Evolutionary conservation across 495 filamentous ascomycete species (phyloP).

Genomic region (Bacidia gigantensis): DNA sequence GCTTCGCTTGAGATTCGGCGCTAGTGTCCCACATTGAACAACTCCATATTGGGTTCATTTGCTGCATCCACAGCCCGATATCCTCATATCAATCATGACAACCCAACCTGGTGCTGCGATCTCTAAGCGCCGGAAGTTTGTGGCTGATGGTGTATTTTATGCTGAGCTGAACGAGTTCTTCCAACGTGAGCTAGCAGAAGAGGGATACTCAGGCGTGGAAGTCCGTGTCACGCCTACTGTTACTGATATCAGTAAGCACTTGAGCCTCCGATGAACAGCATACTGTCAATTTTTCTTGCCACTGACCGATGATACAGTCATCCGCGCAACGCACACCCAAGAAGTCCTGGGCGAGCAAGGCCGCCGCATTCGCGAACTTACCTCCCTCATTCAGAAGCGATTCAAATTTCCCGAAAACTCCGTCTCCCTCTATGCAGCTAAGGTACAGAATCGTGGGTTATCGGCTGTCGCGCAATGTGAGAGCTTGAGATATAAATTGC

Average conservation of each 20-base stretch:
- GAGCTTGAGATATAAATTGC: slow-evolving; percentile 97
- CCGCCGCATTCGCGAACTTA: slow-evolving; percentile 98
- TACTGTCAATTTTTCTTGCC: background rate
- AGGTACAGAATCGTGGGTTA: slow-evolving; percentile 99
- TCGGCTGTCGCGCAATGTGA: slow-evolving; percentile 99
- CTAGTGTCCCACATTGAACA: slow-evolving; percentile 3
- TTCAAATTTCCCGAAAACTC: slow-evolving; percentile 99
- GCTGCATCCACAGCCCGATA: slow-evolving; percentile 17
- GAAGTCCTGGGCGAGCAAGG: slow-evolving; percentile 99
- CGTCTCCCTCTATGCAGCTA: slow-evolving; percentile 97
- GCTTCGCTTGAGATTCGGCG: slow-evolving; percentile 2
- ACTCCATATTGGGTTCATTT: slow-evolving; percentile 11
- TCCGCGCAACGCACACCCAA: slow-evolving; percentile 99
- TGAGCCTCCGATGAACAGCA: background rate
- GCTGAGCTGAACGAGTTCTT: slow-evolving; percentile 99
- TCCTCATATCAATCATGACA: slow-evolving; percentile 38
- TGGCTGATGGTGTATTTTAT: slow-evolving; percentile 99
- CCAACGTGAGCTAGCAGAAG: slow-evolving; percentile 99
- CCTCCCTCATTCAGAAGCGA: slow-evolving; percentile 98
- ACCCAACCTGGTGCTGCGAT: slow-evolving; percentile 52
- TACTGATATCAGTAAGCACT: slow-evolving; percentile 82
- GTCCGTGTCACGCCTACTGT: slow-evolving; percentile 99
- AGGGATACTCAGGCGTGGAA: slow-evolving; percentile 99
- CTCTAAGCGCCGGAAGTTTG: slow-evolving; percentile 99
- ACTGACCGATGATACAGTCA: slow-evolving; percentile 38